Evolutionary conservation across 352 stramenopile genomes (phyloP), one percentile per base, ranked within the genome.

Genomic region (Blastocystis sp.): DNA sequence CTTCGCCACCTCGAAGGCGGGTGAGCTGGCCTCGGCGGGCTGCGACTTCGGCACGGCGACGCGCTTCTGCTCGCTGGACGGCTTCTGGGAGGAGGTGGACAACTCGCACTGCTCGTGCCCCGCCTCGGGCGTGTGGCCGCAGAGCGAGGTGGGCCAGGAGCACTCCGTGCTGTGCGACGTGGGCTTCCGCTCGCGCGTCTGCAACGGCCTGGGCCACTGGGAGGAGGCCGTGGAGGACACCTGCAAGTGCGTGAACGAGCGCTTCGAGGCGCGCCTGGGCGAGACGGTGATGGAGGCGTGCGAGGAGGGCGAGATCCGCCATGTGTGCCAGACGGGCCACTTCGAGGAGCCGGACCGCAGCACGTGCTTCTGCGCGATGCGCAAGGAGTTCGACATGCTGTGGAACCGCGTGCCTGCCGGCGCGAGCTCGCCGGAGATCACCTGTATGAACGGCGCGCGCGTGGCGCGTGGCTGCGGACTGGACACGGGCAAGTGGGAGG

Each of bases 31-130:
- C 0, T 77, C 62, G 5, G 34, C 45, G 9, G 23, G 21, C 21
- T 87, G 77, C 19, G 71, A 43, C 21, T 34, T 61, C 17, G 77
- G 77, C 19, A 87, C 65, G 28, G 19, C 43, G 17, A 87, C 53
- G 28, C 62, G 77, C n/a, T 38, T 77, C 5, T 87, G 77, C 53
- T 19, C 40, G 34, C 65, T 87, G 62, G 59, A 87, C 40, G 77
- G 77, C 23, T 41, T 45, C 19, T 87, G 77, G 77, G 43, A 87
- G 41, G 60, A 78, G 3, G 53, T 61, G 38, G 77, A 87, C 34
- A 69, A 61, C 28, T 53, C 21, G 17, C 40, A 53, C 65, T 87
- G 77, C 53, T 77, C 64, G 40, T 87, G 77, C 65, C 10, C 1
- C n/a, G 45, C 17, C n/a, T 23, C 14, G 71, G 71, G 52, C 52